Percentiles rank a stretch among this genome's conserved stretches.
Evolutionary conservation across 2,329 filamentous ascomycete species (phyloP).

Genomic region (Byssochlamys sp.): DNA sequence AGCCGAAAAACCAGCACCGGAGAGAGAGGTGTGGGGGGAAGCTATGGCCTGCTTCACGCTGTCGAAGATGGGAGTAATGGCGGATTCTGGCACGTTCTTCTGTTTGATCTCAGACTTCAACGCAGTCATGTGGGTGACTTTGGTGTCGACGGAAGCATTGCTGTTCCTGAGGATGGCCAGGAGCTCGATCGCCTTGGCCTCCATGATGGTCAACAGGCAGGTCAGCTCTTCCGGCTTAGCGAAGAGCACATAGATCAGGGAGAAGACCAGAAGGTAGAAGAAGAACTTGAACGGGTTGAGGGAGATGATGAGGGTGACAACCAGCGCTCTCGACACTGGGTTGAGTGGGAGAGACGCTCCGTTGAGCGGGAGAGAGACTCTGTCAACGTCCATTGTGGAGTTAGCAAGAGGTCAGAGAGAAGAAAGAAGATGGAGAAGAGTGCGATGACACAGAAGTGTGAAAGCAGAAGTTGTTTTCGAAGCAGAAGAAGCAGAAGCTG

Average conservation of each 20-base stretch:
- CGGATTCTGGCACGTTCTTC: conserved; percentile 68
- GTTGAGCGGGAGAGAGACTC: neutral
- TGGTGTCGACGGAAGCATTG: conserved; percentile 59
- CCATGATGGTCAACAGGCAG: conserved; percentile 35
- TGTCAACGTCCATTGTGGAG: neutral
- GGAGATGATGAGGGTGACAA: conserved; percentile 5
- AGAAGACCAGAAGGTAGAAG: conserved; percentile 5
- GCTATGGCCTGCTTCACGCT: conserved; percentile 65
- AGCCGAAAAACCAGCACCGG: conserved; percentile 75
- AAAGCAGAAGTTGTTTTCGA: neutral
- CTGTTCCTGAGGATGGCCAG: conserved; percentile 49
- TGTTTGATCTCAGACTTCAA: conserved; percentile 88
- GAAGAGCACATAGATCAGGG: conserved; percentile 10
- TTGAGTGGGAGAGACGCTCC: neutral
- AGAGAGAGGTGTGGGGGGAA: conserved; percentile 66
- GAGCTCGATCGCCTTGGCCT: conserved; percentile 46
- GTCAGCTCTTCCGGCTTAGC: conserved; percentile 5
- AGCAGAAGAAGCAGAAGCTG: neutral
- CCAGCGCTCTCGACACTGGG: neutral
- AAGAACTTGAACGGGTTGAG: conserved; percentile 6
- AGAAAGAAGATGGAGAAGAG: neutral
- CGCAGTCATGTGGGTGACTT: conserved; percentile 60
- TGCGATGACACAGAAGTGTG: neutral
- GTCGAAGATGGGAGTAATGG: conserved; percentile 68
- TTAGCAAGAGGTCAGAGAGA: neutral